Evolutionary conservation across 192 early-diverging fungal genomes (phyloP), one percentile per base, ranked within the genome.

Genomic region (Backusella westeae): DNA sequence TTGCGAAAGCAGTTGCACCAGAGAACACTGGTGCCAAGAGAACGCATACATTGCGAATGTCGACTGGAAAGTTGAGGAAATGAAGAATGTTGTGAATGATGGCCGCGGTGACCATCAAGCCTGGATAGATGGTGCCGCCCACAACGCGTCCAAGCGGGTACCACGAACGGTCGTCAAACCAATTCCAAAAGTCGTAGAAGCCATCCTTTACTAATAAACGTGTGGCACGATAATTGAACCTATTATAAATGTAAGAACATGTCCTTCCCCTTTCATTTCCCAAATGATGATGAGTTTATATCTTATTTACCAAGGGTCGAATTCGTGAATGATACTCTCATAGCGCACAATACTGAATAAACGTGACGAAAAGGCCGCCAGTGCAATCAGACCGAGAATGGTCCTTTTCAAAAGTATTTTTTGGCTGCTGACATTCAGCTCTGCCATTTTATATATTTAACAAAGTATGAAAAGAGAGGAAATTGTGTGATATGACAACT

Each of bases 321-420:
- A 99, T 83, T 99, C 98, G 89, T 99, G 98, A 84, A 99, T 99
- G 72, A 99, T 94, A 74, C 92, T 94, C 83, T 99, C 98, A 81
- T 96, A 99, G 26, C 97, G 93, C 72, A 99, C 89, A 69, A 99
- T 96, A 76, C 96, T 97, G 85, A 99, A 99, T 66, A 99, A 88
- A 71, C 97, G 94, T 74, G 93, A 93, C 26, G 94, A 88, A 77
- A 99, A 93, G 26, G 96, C 95, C 23, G 96, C 90, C 4, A 93
- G 71, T 32, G 92, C 92, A 72, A 99, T 96, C 38, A 97, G 89
- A 36, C 91, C 91, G 41, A 99, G 91, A 73, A 99, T 96, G 56
- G 91, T 87, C 39, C 95, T 90, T 67, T 95, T 94, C 74, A 99
- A 89, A 69, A 94, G 83, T 65, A 87, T 65, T 41, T 83, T 79